A percentile compares a stretch with the other conserved stretches of the same genome.
Conservation (phyloP, 2,329 filamentous ascomycete genomes). For the Botrytis tulipae region DNA sequence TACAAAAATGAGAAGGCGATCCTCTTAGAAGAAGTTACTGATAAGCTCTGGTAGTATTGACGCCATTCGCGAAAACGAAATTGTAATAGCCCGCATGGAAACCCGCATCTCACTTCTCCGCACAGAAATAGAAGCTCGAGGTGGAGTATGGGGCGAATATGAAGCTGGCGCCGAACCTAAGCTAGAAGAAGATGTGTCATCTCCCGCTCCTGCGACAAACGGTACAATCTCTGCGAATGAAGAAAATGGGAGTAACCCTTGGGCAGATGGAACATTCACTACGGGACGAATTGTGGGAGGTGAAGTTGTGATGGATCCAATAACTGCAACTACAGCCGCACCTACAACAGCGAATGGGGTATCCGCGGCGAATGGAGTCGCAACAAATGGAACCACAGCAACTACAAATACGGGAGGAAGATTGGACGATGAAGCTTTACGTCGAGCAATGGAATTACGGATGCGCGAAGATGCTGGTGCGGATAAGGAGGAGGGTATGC, state of each 20-base stretch:
- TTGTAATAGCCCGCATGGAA: constrained; percentile 66
- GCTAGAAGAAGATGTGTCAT: constrained; percentile 27
- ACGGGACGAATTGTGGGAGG: constrained; percentile 56
- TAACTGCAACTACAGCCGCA: constrained; percentile 16
- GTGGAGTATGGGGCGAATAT: constrained; percentile 57
- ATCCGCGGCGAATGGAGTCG: constrained; percentile 16
- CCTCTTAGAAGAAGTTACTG: constrained; percentile 66
- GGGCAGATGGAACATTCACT: constrained; percentile 64
- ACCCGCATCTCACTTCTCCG: constrained; percentile 63
- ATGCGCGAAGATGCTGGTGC: constrained; percentile 47
- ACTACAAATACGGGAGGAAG: constrained; percentile 43
- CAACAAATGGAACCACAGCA: constrained; percentile 18
- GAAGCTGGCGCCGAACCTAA: constrained; percentile 46
- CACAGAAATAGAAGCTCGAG: constrained; percentile 58
- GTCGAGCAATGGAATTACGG: constrained; percentile 53
- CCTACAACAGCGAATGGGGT: not conserved
- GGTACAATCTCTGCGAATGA: constrained; percentile 27
- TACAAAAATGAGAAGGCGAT: constrained; percentile 68
- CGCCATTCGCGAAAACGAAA: constrained; percentile 70
- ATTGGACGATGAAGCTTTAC: constrained; percentile 58
- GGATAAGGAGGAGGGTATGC: constrained; percentile 57
- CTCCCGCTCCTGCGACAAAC: constrained; percentile 22
- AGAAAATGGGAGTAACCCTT: constrained; percentile 42
- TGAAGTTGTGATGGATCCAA: constrained; percentile 46
- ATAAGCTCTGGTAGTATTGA: constrained; percentile 62